A percentile compares a stretch with the other conserved stretches of the same genome.
Evolutionary conservation across 139 green algal species (phyloP).

Genomic region (Raphidocelis subcapitata): DNA sequence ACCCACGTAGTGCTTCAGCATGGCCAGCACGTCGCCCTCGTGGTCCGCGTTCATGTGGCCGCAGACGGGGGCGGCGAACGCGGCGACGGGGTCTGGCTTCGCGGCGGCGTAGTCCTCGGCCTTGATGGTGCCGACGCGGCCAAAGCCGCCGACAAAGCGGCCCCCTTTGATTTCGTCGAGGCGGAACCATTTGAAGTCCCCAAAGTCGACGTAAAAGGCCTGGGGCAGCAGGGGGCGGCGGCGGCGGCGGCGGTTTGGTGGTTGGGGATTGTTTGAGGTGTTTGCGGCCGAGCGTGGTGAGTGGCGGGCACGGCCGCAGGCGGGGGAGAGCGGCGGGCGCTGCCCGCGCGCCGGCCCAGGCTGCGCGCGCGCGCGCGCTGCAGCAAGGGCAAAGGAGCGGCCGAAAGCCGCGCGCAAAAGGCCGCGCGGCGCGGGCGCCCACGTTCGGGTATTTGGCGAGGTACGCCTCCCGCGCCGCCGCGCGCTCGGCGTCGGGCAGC

Average conservation of each 20-base stretch:
- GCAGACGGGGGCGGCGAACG: constrained; percentile 69
- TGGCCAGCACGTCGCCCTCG: constrained; percentile 45
- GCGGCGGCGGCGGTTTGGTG: too few species aligned
- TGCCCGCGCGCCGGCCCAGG: too few species aligned
- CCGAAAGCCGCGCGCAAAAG: too few species aligned
- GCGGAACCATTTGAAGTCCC: constrained; percentile 68
- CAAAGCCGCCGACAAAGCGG: constrained; percentile 78
- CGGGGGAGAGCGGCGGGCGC: not conserved
- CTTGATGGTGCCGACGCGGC: constrained; percentile 31
- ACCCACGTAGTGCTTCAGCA: constrained; percentile 63
- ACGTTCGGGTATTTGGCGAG: constrained; percentile 63
- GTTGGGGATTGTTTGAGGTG: not conserved
- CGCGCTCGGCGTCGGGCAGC: constrained; percentile 43
- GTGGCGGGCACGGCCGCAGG: not conserved
- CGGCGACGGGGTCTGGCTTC: constrained; percentile 67
- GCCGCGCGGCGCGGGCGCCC: too few species aligned
- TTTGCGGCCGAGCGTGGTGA: not conserved
- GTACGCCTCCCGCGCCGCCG: constrained; percentile 51
- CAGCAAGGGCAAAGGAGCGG: too few species aligned
- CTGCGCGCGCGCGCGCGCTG: too few species aligned
- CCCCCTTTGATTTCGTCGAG: constrained; percentile 49
- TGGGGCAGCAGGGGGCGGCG: constrained; percentile 14
- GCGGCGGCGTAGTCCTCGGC: constrained; percentile 56
- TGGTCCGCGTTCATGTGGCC: constrained; percentile 79
- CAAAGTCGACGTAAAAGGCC: constrained; percentile 86